Percentiles rank a stretch among this genome's conserved stretches.
Conservation (phyloP, 345 rosid genomes). For the Gossypium ekmanianum region DNA sequence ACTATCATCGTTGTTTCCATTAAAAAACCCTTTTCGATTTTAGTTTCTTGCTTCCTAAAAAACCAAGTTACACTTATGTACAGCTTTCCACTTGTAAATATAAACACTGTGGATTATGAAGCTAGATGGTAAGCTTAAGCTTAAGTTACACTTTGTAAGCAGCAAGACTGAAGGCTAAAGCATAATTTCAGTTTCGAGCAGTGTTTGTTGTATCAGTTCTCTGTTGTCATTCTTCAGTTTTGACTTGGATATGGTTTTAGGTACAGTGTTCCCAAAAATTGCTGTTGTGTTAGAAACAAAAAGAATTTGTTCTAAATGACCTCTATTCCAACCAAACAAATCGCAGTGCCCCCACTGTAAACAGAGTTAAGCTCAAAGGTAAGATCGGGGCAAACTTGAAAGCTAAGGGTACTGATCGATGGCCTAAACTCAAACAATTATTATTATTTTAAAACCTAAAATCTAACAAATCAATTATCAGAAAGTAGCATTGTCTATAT, state of each 20-base stretch:
- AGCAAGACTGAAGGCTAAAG: background rate
- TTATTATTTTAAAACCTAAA: no score
- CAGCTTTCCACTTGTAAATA: constrained; percentile 26
- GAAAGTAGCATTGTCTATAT: no score
- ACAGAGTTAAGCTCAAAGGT: background rate
- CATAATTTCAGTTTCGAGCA: background rate
- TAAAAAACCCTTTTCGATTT: background rate
- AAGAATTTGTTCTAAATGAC: background rate
- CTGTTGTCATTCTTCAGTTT: background rate
- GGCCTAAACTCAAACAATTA: background rate
- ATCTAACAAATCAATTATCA: no score
- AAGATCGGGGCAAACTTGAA: background rate
- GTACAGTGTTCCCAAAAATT: background rate
- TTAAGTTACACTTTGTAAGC: background rate
- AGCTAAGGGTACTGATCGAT: background rate
- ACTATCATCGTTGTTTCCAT: background rate
- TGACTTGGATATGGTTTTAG: background rate
- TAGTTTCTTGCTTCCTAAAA: background rate
- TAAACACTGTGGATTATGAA: constrained; percentile 9
- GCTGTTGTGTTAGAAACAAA: background rate
- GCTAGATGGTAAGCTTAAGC: constrained; percentile 8
- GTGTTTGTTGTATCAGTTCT: background rate
- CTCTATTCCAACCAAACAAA: background rate
- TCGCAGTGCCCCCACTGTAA: background rate
- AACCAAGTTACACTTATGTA: background rate